Base-by-base conservation (phyloP, 768 basidiomycete species). In the Tulasnella sp. region DNA sequence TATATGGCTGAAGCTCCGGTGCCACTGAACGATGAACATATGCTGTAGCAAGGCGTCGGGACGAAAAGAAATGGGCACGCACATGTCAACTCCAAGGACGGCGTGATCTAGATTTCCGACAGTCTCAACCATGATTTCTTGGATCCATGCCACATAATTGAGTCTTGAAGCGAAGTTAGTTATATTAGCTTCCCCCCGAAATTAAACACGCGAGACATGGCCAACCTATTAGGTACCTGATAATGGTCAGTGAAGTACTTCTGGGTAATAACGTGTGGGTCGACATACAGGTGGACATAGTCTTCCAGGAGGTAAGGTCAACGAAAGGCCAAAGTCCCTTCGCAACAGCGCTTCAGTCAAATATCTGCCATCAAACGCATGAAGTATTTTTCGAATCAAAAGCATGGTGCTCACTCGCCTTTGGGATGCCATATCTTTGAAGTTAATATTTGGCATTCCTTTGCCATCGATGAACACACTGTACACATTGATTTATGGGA, bases 1-100 rank as follows among this genome's bases (percentile, higher is more conserved):
- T 95, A 98, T 49, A 98, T 88, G 0, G 78, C 83, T 0, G 86
- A 86, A 5, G 90, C 81, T 0, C 93, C 93, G 6, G 91, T 93
- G 19, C 93, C 93, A 33, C 89, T 88, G 56, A 15, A 34, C 19
- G 35, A 31, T 35, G 20, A 5, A 4, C 20, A 45, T n/a, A n/a
- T 5, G 19, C 29, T 43, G 20, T 40, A 33, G 15, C n/a, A 29
- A n/a, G 19, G 25, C 25, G 9, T 29, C 24, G 24, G 46, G 1
- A 46, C n/a, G 24, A 31, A 37, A n/a, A n/a, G n/a, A n/a, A n/a
- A n/a, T n/a, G n/a, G n/a, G n/a, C n/a, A 44, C 79, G 45, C 61
- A 90, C 90, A 92, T 74, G 58, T 92, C 88, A 10, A 86, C 62
- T 0, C 79, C 83, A 6, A 63, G 65, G 12, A 81, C 61, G n/a